Percentiles rank a stretch among this genome's conserved stretches.
Evolutionary conservation across 1,284 basidiomycete species (phyloP).

Genomic region (Pseudozyma hubeiensis): DNA sequence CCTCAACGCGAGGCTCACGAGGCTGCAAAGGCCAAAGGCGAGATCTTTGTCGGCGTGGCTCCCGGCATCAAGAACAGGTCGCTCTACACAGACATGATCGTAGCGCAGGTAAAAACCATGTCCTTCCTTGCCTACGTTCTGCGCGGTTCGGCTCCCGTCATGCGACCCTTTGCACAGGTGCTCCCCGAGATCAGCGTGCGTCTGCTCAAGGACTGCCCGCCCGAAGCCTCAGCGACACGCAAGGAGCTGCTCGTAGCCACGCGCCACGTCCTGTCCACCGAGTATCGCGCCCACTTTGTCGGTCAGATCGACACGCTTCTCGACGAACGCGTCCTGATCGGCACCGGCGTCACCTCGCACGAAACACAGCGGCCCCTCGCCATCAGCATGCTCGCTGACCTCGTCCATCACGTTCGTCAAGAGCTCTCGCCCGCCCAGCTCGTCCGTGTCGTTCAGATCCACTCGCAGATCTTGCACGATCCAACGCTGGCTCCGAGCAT

Average conservation of each 20-base stretch:
- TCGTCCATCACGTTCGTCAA: slow-evolving; percentile 88
- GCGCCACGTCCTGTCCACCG: slow-evolving; percentile 86
- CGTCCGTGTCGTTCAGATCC: slow-evolving; percentile 83
- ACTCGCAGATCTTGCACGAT: slow-evolving; percentile 90
- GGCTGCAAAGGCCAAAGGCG: slow-evolving; percentile 80
- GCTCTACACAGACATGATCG: slow-evolving; percentile 88
- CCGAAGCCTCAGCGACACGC: slow-evolving; percentile 78
- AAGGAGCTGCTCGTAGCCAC: slow-evolving; percentile 94
- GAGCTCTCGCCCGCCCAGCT: slow-evolving; percentile 86
- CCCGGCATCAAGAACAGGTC: slow-evolving; percentile 76
- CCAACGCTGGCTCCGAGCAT: slow-evolving; percentile 82
- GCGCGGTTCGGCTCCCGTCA: slow-evolving; percentile 78
- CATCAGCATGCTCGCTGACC: slow-evolving; percentile 89
- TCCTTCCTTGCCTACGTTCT: slow-evolving; percentile 93
- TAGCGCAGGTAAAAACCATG: slow-evolving; percentile 86
- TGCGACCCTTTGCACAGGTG: slow-evolving; percentile 82
- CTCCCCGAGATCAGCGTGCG: slow-evolving; percentile 85
- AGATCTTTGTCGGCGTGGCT: slow-evolving; percentile 88
- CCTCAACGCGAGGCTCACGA: slow-evolving; percentile 86
- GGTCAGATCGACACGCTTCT: slow-evolving; percentile 89
- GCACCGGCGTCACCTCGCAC: slow-evolving; percentile 80
- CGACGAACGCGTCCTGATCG: slow-evolving; percentile 90
- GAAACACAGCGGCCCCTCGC: slow-evolving; percentile 83
- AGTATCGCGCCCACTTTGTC: slow-evolving; percentile 83
- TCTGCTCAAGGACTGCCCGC: slow-evolving; percentile 91